These are phyloP conservation scores for Fusarium tanahbumbuense DNA, from an alignment of 2,329 filamentous ascomycete genomes.

Conservation along the genomic window DNA sequence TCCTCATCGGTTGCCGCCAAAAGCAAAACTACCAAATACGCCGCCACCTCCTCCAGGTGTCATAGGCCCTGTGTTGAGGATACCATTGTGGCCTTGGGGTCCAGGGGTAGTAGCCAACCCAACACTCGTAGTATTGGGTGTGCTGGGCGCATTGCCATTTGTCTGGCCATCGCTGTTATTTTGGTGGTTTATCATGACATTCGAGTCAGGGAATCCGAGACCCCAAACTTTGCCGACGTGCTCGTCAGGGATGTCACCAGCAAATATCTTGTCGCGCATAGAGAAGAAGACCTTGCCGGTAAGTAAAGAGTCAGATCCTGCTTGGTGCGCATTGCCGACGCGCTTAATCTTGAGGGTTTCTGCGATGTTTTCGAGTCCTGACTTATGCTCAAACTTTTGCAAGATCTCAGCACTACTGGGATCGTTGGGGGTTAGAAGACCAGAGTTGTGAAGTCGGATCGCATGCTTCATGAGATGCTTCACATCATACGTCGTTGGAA, in stretches of 20 bases:
- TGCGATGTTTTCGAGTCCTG: conserved; percentile 91
- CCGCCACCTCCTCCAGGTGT: conserved; percentile 82
- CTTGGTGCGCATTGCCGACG: conserved; percentile 88
- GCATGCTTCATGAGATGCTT: conserved; percentile 97
- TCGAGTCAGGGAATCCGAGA: conserved; percentile 77
- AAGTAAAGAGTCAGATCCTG: conserved; percentile 91
- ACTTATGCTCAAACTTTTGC: conserved; percentile 88
- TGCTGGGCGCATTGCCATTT: conserved; percentile 64
- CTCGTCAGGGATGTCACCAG: conserved; percentile 81
- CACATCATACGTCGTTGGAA: conserved; percentile 93
- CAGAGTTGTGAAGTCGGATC: conserved; percentile 74
- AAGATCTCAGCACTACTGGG: conserved; percentile 78
- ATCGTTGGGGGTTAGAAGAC: conserved; percentile 72
- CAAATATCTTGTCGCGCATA: conserved; percentile 88
- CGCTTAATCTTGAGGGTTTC: conserved; percentile 93
- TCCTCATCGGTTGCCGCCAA: conserved; percentile 56
- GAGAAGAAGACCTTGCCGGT: conserved; percentile 97
- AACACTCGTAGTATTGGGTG: conserved; percentile 74
- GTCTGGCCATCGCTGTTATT: conserved; percentile 47
- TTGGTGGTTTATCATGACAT: conserved; percentile 56
- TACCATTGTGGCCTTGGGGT: conserved; percentile 63
- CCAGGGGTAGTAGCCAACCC: conserved; percentile 62
- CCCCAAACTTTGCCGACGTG: conserved; percentile 95
- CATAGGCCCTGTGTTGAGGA: conserved; percentile 73
- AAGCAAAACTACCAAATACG: conserved; percentile 79